A percentile compares a stretch with the other conserved stretches of the same genome.
Conservation (phyloP, 2,329 filamentous ascomycete species). For the Trichoderma aggressivum region DNA sequence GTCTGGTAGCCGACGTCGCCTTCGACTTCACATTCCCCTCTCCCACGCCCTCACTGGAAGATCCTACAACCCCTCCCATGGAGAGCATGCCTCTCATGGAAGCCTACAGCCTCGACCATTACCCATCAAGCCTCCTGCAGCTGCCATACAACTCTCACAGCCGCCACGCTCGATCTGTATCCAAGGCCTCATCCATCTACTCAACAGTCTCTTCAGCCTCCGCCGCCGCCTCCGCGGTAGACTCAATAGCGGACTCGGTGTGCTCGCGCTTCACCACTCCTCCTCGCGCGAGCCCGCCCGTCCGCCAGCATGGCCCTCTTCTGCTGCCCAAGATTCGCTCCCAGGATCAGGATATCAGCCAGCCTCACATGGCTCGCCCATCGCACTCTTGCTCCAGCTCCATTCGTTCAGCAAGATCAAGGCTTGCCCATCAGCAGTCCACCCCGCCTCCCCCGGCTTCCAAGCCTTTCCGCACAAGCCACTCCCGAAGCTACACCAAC, state of each 20-base stretch:
- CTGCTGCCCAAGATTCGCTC: slow-evolving; percentile 81
- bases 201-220: slow-evolving; percentile 38
- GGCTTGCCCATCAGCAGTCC: slow-evolving; percentile 20
- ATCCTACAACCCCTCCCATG: slow-evolving; percentile 30
- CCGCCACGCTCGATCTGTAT: slow-evolving; percentile 60
- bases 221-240: slow-evolving; percentile 43
- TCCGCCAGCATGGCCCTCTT: slow-evolving; percentile 74
- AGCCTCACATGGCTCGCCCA: slow-evolving; percentile 23
- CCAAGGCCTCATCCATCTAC: slow-evolving; percentile 65
- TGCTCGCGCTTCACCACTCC: slow-evolving; percentile 68
- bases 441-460: slow-evolving; percentile 27
- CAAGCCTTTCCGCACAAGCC: slow-evolving; percentile 41
- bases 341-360: slow-evolving; percentile 73
- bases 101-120: slow-evolving; percentile 52
- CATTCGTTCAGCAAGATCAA: slow-evolving; percentile 8
- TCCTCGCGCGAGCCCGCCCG: slow-evolving; percentile 60
- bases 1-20: slow-evolving; percentile 60
- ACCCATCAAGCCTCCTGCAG: slow-evolving; percentile 46
- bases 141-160: slow-evolving; percentile 45
- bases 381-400: slow-evolving; percentile 13
- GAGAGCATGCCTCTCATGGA: slow-evolving; percentile 24
- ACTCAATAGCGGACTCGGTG: slow-evolving; percentile 60
- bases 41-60: slow-evolving; percentile 27
- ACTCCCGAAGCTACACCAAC: slow-evolving; percentile 59
- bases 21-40: slow-evolving; percentile 58